Conservation (phyloP, 2,329 filamentous ascomycete genomes). For the Botrytis hyacinthi region DNA sequence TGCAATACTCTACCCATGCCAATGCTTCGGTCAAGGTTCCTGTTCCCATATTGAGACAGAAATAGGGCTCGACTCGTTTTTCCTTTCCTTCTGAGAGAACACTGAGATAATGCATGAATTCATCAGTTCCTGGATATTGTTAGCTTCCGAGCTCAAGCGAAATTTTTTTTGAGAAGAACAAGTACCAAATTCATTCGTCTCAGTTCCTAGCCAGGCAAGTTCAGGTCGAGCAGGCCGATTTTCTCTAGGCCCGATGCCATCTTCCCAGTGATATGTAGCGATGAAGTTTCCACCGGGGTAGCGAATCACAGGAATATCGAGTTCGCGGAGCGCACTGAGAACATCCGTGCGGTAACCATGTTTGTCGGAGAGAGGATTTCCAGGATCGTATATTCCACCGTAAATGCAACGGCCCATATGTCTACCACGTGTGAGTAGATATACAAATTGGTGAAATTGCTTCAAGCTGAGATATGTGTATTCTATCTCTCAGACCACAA, state of each 20-base stretch:
- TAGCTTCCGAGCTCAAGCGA: not conserved
- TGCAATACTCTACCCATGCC: conserved; percentile 85
- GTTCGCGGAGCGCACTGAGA: conserved; percentile 67
- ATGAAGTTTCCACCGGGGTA: conserved; percentile 85
- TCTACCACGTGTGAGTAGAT: conserved; percentile 43
- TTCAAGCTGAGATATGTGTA: not conserved
- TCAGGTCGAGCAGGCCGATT: conserved; percentile 64
- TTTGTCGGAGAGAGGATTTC: conserved; percentile 68
- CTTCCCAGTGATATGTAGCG: conserved; percentile 82
- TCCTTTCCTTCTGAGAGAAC: conserved; percentile 59
- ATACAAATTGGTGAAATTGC: too few species aligned
- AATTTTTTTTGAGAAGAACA: not conserved
- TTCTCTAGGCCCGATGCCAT: conserved; percentile 73
- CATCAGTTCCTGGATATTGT: conserved; percentile 56
- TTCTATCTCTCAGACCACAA: not conserved
- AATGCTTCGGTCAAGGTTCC: conserved; percentile 58
- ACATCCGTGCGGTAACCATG: conserved; percentile 79
- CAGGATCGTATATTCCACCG: conserved; percentile 79
- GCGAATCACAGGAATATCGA: conserved; percentile 72
- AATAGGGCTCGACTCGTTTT: conserved; percentile 70
- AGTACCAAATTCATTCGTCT: conserved; percentile 73
- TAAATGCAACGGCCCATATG: conserved; percentile 91
- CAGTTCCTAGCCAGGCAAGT: conserved; percentile 74
- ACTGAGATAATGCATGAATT: conserved; percentile 81
- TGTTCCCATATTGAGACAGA: conserved; percentile 79